Conservation (phyloP, 768 basidiomycete genomes). For the Russula emetica region DNA sequence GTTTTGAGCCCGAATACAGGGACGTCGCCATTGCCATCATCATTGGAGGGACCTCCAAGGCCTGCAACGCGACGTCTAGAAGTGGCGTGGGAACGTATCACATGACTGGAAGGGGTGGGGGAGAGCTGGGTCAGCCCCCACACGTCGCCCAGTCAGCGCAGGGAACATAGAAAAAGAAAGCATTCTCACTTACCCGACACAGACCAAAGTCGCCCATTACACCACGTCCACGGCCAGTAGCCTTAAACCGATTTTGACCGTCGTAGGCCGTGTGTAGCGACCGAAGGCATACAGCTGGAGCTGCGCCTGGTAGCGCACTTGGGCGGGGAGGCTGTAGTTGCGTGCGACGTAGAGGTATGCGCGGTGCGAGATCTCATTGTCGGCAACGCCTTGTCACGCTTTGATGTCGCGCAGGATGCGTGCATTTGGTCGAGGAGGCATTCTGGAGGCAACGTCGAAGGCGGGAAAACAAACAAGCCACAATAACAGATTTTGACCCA, state of each 20-base stretch:
- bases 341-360: conserved; percentile 93
- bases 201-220: conserved; percentile 86
- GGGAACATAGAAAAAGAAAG: not conserved
- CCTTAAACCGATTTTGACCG: conserved; percentile 86
- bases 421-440: conserved; percentile 36
- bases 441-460: not conserved
- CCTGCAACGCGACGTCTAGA: no score
- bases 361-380: conserved; percentile 76
- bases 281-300: conserved; percentile 87
- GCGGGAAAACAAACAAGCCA: conserved; percentile 3
- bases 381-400: conserved; percentile 63
- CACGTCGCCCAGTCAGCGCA: not conserved
- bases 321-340: conserved; percentile 82
- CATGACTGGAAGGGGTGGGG: no score
- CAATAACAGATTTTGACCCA: conserved; percentile 2
- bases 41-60: no score
- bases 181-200: conserved; percentile 54
- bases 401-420: conserved; percentile 74
- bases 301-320: conserved; percentile 91
- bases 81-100: no score
- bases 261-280: conserved; percentile 76
- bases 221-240: conserved; percentile 82
- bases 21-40: no score
- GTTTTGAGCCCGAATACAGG: no score
- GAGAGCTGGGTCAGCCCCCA: no score